Base-by-base conservation (phyloP, 129 eudicot species). In the Calendula officinalis region DNA sequence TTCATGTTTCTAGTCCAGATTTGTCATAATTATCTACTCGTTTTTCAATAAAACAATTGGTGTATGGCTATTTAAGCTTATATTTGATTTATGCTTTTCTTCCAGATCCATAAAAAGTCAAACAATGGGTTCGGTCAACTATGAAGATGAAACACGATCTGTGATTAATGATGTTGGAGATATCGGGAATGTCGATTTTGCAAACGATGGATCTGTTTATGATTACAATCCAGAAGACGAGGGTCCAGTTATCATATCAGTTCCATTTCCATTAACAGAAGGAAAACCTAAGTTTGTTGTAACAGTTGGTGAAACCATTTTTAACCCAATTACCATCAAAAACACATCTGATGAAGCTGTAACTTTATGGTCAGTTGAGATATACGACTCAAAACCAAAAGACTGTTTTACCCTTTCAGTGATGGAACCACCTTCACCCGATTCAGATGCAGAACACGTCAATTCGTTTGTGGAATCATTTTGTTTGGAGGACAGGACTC, bases 351-450 rank as follows among this genome's bases (percentile, higher is more conserved):
- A 9, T 9, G 86, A 88, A 0, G 59, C 95, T 1, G 69, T 75
- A 36, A 87, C 81, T 11, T 64, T 92, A 10, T 88, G 89, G 85
- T 73, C 80, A 1, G 81, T 86, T 41, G 75, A 76, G 30, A 83
- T 92, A 37, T 88, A 88, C 41, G 98, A 89, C 68, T 88, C 96
- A 1, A 85, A 92, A 70, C 96, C 98, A 17, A 80, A 77, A 32
- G 72, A 83, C 43, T 77, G 89, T 3, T 92, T 92, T 77, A 85
- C 82, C 8, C 77, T 92, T 39, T 92, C 98, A 0, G 16, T 88
- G 56, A 81, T 92, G 96, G 84, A 92, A 68, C 98, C 98, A 46
- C 97, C 95, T 40, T 74, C 83, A 7, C 80, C 56, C 1, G 13
- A 54, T 71, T 83, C 91, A 5, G 89, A 90, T 45, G 70, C 49